Evolutionary conservation across 2,329 filamentous ascomycete species (phyloP).

Genomic region (Apiospora pterosperma): DNA sequence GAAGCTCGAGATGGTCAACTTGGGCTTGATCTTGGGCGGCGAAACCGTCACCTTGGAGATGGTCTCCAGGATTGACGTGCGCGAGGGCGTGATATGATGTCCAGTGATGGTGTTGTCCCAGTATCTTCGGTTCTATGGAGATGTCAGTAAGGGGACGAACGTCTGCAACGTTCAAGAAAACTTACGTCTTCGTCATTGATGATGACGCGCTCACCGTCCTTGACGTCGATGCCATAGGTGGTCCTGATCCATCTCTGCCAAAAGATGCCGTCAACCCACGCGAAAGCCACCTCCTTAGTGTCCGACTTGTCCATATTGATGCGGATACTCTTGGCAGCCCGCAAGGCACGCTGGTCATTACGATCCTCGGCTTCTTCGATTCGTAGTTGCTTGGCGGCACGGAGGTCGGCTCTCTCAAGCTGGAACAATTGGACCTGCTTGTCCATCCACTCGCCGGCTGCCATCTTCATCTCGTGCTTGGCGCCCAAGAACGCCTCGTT

Average conservation of each 20-base stretch:
- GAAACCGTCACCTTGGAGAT: slow-evolving; percentile 66
- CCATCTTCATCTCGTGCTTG: slow-evolving; percentile 89
- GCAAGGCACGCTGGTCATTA: slow-evolving; percentile 80
- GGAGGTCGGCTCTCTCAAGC: slow-evolving; percentile 85
- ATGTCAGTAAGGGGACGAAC: slow-evolving; percentile 29
- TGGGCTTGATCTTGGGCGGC: slow-evolving; percentile 69
- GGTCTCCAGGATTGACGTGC: slow-evolving; percentile 88
- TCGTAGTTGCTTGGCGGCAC: slow-evolving; percentile 89
- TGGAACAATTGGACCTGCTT: slow-evolving; percentile 91
- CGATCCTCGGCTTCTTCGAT: slow-evolving; percentile 96
- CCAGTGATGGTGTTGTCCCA: slow-evolving; percentile 92
- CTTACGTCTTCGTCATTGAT: slow-evolving; percentile 97
- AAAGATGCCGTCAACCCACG: slow-evolving; percentile 95
- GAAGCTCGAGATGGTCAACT: slow-evolving; percentile 71
- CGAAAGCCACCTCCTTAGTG: slow-evolving; percentile 87
- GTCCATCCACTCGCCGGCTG: slow-evolving; percentile 96
- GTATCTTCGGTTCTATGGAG: slow-evolving; percentile 75
- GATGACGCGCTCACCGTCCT: slow-evolving; percentile 84
- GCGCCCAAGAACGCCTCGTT: slow-evolving; percentile 74
- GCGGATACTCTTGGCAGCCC: slow-evolving; percentile 83
- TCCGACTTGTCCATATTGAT: slow-evolving; percentile 88
- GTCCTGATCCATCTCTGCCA: slow-evolving; percentile 96
- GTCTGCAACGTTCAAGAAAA: slow-evolving; percentile 17
- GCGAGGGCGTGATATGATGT: slow-evolving; percentile 83
- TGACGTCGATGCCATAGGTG: slow-evolving; percentile 90